These are phyloP conservation scores for Nasturtium officinale DNA, from an alignment of 345 rosid species.

Conservation along the genomic window DNA sequence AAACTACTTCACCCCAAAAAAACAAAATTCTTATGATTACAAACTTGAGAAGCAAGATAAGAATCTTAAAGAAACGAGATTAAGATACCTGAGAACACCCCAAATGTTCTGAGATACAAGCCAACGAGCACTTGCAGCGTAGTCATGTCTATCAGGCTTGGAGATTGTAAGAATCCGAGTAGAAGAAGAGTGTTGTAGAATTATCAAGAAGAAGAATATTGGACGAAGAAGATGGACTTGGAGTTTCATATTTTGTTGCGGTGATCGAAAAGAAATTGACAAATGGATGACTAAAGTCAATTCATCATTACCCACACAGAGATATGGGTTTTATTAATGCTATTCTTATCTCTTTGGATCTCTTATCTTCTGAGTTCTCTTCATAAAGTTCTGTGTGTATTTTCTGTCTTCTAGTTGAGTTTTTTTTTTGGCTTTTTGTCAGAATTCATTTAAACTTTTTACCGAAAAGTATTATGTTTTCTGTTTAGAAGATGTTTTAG, in stretches of 20 bases:
- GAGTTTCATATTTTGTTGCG: conserved; percentile 26
- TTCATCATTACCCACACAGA: not conserved
- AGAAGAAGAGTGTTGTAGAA: conserved; percentile 37
- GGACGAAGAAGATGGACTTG: conserved; percentile 12
- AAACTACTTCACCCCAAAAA: not conserved
- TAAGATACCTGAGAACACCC: conserved; percentile 75
- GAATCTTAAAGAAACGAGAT: not conserved
- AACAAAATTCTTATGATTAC: not conserved
- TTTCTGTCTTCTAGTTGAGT: too few relatives aligned
- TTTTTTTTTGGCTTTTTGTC: too few relatives aligned
- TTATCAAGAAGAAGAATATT: conserved; percentile 16
- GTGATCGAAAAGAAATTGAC: conserved; percentile 2
- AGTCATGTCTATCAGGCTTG: conserved; percentile 63
- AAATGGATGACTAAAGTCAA: not conserved
- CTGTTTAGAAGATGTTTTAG: too few relatives aligned
- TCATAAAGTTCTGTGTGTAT: not conserved
- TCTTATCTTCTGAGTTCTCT: not conserved
- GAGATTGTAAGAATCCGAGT: conserved; percentile 49
- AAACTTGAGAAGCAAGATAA: conserved; percentile 14
- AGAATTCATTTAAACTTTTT: too few relatives aligned
- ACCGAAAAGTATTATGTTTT: too few relatives aligned
- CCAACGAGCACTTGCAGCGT: conserved; percentile 81
- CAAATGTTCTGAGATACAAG: conserved; percentile 76
- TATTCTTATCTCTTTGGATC: conserved; percentile 12
- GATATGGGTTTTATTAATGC: not conserved